Conservation (phyloP, 129 eudicot species). For the Flaveria trinervia region DNA sequence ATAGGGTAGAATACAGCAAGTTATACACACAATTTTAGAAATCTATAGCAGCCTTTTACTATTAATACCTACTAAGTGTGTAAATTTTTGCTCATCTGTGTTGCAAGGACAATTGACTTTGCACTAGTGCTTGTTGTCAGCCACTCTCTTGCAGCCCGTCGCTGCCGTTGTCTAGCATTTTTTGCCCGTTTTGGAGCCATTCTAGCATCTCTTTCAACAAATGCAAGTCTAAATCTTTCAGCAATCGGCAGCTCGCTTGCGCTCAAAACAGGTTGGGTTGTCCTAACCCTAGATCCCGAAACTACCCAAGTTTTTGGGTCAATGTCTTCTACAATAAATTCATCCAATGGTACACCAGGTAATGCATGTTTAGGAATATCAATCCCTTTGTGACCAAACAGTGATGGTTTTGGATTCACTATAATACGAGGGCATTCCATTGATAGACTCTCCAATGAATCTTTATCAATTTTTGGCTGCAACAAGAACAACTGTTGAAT, state of each 20-base stretch:
- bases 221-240: conserved; percentile 89
- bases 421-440: conserved; percentile 74
- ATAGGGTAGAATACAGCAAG: conserved; percentile 1
- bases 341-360: conserved; percentile 52
- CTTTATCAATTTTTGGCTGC: conserved; percentile 88
- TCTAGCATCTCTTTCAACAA: conserved; percentile 84
- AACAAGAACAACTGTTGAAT: conserved; percentile 10
- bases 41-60: conserved; percentile 22
- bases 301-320: conserved; percentile 74
- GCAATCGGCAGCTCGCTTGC: conserved; percentile 70
- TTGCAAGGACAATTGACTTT: conserved; percentile 76
- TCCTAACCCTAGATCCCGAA: conserved; percentile 37
- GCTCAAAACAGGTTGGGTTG: conserved; percentile 28
- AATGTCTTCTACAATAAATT: conserved; percentile 58
- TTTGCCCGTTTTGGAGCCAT: conserved; percentile 95
- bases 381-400: conserved; percentile 62
- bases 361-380: conserved; percentile 70
- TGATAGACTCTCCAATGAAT: conserved; percentile 60
- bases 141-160: conserved; percentile 84
- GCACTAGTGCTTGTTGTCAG: conserved; percentile 55
- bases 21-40: conserved; percentile 12
- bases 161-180: conserved; percentile 81
- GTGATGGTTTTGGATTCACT: conserved; percentile 82
- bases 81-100: conserved; percentile 60
- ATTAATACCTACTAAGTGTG: conserved; percentile 31